Evolutionary conservation across 108 stramenopile genomes (phyloP), one percentile per base, ranked within the genome.

Genomic region (Conticribra weissflogii): DNA sequence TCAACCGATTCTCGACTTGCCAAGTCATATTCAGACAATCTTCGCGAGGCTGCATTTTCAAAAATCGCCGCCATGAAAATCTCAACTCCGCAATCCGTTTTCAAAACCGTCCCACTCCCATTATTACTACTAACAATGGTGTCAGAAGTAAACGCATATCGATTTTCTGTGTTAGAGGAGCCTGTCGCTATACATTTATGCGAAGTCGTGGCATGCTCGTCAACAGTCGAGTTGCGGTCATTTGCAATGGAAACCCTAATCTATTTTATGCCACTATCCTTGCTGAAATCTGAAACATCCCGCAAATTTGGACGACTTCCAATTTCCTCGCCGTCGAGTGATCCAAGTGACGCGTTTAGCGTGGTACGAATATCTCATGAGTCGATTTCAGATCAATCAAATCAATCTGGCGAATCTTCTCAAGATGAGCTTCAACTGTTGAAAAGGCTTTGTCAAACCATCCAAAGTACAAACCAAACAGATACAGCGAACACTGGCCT

Each of bases 201-300:
- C 50, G 62, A 73, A 14, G 59, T 91, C 27, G 85, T 89, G 8
- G 62, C 75, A 28, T 66, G 62, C 8, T 79, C 93, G 23, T 66
- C 79, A 14, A 73, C 76, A 17, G 29, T 71, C 32, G 78, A 88
- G 41, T 72, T 77, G 31, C 52, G 86, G 61, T 33, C 67, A 17
- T 94, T 88, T 74, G 78, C 88, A 3, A 90, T 94, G 85, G 90
- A 91, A 53, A 66, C 76, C 45, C 71, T 94, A 9, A 81, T 86
- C 24, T 60, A 86, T 73, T 77, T 94, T 33, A 82, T 91, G 69
- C 71, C 90, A 9, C 65, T 81, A 3, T 70, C 86, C 0, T 53
- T 86, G 3, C 69, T 71, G 1, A 52, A 68, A 34, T 59, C 71
- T 18, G 63, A 71, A 32, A 28, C 33, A 4, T 53, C 50, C 7